These are phyloP conservation scores for Stephanodiscus triporus DNA, from an alignment of 108 stramenopile species.

Conservation along the genomic window DNA sequence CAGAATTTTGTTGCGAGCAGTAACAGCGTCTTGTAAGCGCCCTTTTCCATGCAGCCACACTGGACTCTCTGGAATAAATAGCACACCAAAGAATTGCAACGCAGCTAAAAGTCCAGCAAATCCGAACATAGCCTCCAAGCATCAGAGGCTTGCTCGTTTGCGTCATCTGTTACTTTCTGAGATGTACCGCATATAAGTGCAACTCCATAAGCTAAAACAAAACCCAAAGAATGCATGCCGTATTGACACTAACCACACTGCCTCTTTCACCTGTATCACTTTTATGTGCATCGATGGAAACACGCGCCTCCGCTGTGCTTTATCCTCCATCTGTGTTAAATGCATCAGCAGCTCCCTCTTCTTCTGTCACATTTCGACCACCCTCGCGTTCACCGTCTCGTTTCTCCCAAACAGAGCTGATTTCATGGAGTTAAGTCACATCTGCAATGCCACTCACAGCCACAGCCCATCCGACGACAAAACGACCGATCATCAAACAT, in stretches of 20 bases:
- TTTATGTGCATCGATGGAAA: constrained; percentile 1
- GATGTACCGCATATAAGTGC: constrained; percentile 32
- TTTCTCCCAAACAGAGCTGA: too few relatives aligned
- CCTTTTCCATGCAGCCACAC: too few relatives aligned
- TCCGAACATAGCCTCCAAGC: constrained; percentile 72
- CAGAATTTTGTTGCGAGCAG: too few relatives aligned
- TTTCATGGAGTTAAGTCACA: constrained; percentile 73
- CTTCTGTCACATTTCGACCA: constrained; percentile 1
- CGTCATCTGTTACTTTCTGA: too few relatives aligned
- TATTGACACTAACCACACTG: constrained; percentile 77
- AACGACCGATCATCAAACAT: constrained; percentile 51
- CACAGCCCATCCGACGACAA: constrained; percentile 71
- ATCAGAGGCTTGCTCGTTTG: constrained; percentile 15
- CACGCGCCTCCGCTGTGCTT: too few relatives aligned
- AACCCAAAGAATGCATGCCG: constrained; percentile 78
- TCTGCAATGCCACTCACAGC: constrained; percentile 74
- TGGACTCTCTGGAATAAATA: too few relatives aligned
- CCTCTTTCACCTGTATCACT: too few relatives aligned
- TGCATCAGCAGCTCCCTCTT: not conserved
- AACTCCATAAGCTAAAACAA: constrained; percentile 63
- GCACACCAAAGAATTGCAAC: constrained; percentile 72
- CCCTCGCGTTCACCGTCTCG: constrained; percentile 3
- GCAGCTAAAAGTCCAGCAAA: constrained; percentile 59
- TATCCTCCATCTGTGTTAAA: not conserved
- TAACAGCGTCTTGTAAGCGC: too few relatives aligned